Evolutionary conservation across 1,139 yeast species (phyloP).

Genomic region (Suhomyces yuchorum): DNA sequence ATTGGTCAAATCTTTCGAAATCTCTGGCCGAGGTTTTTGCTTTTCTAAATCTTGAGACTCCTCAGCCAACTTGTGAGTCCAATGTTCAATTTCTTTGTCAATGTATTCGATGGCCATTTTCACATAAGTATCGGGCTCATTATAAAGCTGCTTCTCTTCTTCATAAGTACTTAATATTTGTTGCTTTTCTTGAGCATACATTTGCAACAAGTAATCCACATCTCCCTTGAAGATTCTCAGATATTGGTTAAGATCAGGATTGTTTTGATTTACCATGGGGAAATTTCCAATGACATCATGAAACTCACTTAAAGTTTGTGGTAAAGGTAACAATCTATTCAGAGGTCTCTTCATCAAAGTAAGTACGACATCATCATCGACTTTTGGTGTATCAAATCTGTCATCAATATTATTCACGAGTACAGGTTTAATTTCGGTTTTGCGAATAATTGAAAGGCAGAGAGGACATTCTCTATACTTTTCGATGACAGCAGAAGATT

Average conservation of each 20-base stretch:
- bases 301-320: constrained; percentile 40
- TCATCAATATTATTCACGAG: constrained; percentile 57
- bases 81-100: constrained; percentile 42
- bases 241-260: constrained; percentile 32
- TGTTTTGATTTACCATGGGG: constrained; percentile 30
- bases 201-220: constrained; percentile 49
- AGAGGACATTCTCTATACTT: constrained; percentile 80
- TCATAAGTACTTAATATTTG: constrained; percentile 50
- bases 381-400: constrained; percentile 59
- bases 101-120: constrained; percentile 60
- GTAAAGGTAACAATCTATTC: constrained; percentile 64
- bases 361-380: constrained; percentile 61
- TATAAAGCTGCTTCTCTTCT: constrained; percentile 58
- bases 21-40: not conserved
- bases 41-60: constrained; percentile 4
- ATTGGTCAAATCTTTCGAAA: constrained; percentile 12
- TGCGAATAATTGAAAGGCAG: constrained; percentile 68
- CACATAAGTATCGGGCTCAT: constrained; percentile 61
- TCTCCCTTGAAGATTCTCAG: constrained; percentile 69
- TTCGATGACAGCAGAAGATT: constrained; percentile 44
- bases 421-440: constrained; percentile 69
- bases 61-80: constrained; percentile 29
- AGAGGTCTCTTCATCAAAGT: constrained; percentile 73
- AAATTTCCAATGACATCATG: constrained; percentile 31
- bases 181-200: constrained; percentile 59